Evolutionary conservation across 768 basidiomycete genomes (phyloP), one percentile per base, ranked within the genome.

Genomic region (Mycena maculata): DNA sequence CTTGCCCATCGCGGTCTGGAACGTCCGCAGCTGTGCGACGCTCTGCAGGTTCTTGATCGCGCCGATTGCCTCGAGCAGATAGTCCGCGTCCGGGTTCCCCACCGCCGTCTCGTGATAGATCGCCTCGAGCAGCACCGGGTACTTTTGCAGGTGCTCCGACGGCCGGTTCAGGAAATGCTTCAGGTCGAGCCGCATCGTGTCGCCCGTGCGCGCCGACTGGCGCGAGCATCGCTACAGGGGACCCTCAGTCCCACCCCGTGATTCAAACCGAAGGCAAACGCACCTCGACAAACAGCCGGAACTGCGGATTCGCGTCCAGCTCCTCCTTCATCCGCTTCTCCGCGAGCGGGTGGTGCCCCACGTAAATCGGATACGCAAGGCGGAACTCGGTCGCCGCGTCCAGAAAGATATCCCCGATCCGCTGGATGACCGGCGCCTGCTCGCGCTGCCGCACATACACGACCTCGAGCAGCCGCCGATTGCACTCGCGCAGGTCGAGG

Each of bases 251-350:
- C 22, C 15, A 20, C 48, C n/a, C n/a, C n/a, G n/a, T n/a, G n/a
- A n/a, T n/a, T n/a, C n/a, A n/a, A 25, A 4, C 11, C 47, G 63
- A 22, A n/a, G 54, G 33, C 47, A 25, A 61, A 65, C 87, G 77
- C 71, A 94, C 95, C 88, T 96, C 94, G 22, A 98, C 82, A 77
- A 98, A 96, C 39, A 92, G 78, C 57, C 91, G 84, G 75, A 99
- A 93, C 59, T 92, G 89, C 1, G 90, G 81, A 75, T 98, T 98
- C 33, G 78, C 81, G 49, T 95, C 94, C 33, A 89, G 79, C 81
- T 98, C 97, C 30, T 96, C 93, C 75, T 93, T 94, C 75, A 98
- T 79, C 63, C 92, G 81, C 79, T 92, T 93, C 79, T 96, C 95
- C 1, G 94, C 95, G 9, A 90, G 79, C 1, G 94, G 95, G 47